Conservation (phyloP, 108 stramenopile species). For the Nitzschia palea region DNA sequence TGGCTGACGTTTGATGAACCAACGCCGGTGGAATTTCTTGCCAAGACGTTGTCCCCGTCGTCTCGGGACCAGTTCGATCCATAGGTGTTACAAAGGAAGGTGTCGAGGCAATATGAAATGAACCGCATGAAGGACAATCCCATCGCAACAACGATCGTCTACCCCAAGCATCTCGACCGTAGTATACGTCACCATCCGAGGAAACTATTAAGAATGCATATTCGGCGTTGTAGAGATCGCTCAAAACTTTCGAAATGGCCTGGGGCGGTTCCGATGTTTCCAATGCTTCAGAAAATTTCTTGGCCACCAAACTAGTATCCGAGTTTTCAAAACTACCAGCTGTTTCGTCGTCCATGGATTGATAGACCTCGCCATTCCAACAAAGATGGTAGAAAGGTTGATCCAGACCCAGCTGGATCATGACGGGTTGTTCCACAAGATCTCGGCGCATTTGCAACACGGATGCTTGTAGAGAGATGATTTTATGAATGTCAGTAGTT, state of each 20-base stretch:
- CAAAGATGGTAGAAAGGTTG: conserved; percentile 41
- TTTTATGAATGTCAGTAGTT: too few species aligned
- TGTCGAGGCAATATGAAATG: conserved; percentile 34
- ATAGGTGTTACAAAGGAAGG: not conserved
- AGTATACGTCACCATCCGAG: conserved; percentile 42
- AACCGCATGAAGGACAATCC: conserved; percentile 20
- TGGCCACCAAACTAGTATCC: conserved; percentile 30
- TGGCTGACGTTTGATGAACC: conserved; percentile 40
- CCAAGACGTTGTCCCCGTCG: conserved; percentile 26
- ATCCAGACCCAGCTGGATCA: not conserved
- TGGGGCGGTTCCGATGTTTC: not conserved
- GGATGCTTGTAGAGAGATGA: conserved; percentile 43
- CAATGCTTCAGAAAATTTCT: conserved; percentile 12
- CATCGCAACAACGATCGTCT: conserved; percentile 62
- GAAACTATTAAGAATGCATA: conserved; percentile 38
- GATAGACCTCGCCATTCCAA: conserved; percentile 89
- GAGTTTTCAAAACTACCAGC: conserved; percentile 8
- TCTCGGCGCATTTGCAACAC: conserved; percentile 67
- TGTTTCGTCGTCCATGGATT: not conserved
- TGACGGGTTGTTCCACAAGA: conserved; percentile 53
- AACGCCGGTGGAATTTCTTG: conserved; percentile 64
- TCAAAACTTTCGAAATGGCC: conserved; percentile 11
- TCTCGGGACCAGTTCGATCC: not conserved
- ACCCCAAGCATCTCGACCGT: conserved; percentile 66
- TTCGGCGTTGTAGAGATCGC: conserved; percentile 43